Base-by-base conservation (phyloP, 2,329 filamentous ascomycete genomes). In the Chalara sp. region DNA sequence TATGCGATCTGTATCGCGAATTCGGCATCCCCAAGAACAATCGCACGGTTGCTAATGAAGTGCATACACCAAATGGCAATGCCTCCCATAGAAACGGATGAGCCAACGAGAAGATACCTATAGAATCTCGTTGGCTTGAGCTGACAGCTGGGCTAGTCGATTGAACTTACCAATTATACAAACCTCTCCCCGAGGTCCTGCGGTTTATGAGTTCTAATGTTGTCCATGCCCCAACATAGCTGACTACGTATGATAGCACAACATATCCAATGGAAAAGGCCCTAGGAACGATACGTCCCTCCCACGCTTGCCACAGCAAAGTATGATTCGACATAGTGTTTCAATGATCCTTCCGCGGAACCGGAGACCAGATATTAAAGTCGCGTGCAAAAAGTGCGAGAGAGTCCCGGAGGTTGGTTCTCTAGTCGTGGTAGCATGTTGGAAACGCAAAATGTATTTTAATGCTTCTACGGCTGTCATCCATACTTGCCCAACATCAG, bases 181-280 rank as follows among this genome's bases (percentile, higher is more conserved):
- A 66, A 6, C 86, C 86, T 62, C 79, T 80, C 49, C 78, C 78
- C 2, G 85, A 82, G 1, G 86, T 89, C 58, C 87, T 76, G 52
- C 87, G 75, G 63, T 93, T 87, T 47, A 95, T 81, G 52, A 95
- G 72, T 67, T 95, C 90, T 32, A 95, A 74, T 0, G 89, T 91
- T 4, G 89, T 89, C 47, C 81, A 76, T 46, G 87, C 84, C 55
- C 90, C 90, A 56, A 87, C 72, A 55, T 87, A 81, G 63, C 89
- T 93, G 57, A 84, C 75, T 42, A 86, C 68, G 59, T 80, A 86
- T 1, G 83, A 85, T 8, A 89, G 74, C 29, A 84, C 75, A 10
- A 92, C 76, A 59, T 87, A 85, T 39, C 81, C 80, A 5, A 75
- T 68, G 10, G 13, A 13, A 3, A 39, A 39, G 10, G 10, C 10